Evolutionary conservation across 2,329 filamentous ascomycete species (phyloP).

Genomic region (Phialocephala sp.): DNA sequence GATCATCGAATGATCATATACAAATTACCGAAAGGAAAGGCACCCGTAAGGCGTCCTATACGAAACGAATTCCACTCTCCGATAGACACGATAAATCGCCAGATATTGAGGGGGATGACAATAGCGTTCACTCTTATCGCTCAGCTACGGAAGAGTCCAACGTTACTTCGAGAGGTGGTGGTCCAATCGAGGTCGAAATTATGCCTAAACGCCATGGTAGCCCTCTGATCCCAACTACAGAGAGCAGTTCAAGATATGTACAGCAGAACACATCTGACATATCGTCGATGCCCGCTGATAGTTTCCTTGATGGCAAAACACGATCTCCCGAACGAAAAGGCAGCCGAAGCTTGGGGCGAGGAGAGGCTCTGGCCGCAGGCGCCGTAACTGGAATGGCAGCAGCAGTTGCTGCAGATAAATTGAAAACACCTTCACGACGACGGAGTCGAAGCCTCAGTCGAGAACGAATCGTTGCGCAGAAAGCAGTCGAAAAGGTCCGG

Average conservation of each 20-base stretch:
- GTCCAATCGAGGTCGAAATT: conserved; percentile 90
- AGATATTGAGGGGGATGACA: conserved; percentile 62
- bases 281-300: conserved; percentile 79
- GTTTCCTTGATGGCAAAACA: conserved; percentile 62
- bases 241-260: conserved; percentile 65
- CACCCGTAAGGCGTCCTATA: conserved; percentile 73
- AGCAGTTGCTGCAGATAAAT: conserved; percentile 48
- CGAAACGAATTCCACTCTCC: conserved; percentile 69
- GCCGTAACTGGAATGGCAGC: conserved; percentile 49
- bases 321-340: conserved; percentile 41
- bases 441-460: conserved; percentile 68
- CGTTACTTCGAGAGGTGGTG: conserved; percentile 64
- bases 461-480: conserved; percentile 67
- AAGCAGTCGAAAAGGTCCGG: conserved; percentile 70
- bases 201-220: conserved; percentile 68
- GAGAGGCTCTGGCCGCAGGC: conserved; percentile 38
- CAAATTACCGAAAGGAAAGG: conserved; percentile 84
- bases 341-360: conserved; percentile 40
- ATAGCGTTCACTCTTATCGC: conserved; percentile 74
- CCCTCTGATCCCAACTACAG: conserved; percentile 65
- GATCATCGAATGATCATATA: conserved; percentile 71
- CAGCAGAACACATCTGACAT: conserved; percentile 80
- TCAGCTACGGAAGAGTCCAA: conserved; percentile 83
- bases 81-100: conserved; percentile 50
- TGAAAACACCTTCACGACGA: conserved; percentile 63